Evolutionary conservation across 345 rosid species (phyloP), one percentile per base, ranked within the genome.

Genomic region (Turnera subulata): DNA sequence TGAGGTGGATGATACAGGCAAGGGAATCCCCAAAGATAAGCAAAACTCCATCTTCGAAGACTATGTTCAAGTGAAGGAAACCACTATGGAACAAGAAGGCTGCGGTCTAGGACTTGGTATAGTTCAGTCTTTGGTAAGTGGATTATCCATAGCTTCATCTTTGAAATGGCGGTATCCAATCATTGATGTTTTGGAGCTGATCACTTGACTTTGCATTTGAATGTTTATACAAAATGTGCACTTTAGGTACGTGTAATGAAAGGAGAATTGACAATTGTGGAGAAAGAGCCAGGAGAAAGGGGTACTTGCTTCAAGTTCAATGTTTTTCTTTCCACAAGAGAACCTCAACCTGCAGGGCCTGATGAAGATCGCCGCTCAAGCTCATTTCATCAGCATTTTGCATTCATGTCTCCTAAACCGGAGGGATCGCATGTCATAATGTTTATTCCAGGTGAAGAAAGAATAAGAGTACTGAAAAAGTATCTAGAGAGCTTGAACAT

Each of bases 251-350:
- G 58, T 17, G 12, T 74, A 13, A 74, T 70, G 79, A 66, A 70
- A 53, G 79, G 72, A 18, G 79, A 74, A 9, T 40, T 74, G 13
- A 55, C 55, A 45, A 74, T 74, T 9, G 72, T 67, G 17, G 79
- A 74, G 23, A 74, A 70, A 58, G 72, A 70, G 44, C 35, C 35
- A 7, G 79, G 72, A 10, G 75, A 70, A 59, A 66, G 55, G 66
- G 79, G 79, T 1, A 55, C 63, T 12, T 62, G 79, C 69, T 74
- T 74, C 75, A 74, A 46, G 63, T 74, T 74, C 69, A 70, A 74
- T 23, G 55, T 74, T 19, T 71, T 70, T 42, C 69, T 70, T 11
- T 44, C 72, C 6, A 5, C 44, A 2, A 22, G 55, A 6, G 56
- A 49, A 15, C 45, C 32, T 25, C 50, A 39, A 40, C 17, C 29